Conservation (phyloP, 1,284 basidiomycete genomes). For the Cryptococcus sp. region DNA sequence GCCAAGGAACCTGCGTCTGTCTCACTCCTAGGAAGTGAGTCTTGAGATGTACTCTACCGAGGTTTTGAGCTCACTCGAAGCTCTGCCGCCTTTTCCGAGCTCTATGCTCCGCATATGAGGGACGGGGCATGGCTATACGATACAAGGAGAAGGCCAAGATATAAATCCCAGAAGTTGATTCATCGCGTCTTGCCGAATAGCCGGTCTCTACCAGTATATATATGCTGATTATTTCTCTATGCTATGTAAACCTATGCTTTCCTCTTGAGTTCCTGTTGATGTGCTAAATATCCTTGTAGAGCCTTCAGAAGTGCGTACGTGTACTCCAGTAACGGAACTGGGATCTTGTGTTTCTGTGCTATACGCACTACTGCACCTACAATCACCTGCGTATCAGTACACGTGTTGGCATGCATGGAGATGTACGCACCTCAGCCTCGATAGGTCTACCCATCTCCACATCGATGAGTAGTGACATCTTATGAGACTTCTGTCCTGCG, state of each 20-base stretch:
- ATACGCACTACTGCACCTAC: slow-evolving; percentile 37
- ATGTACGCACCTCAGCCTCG: slow-evolving; percentile 37
- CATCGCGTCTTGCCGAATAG: background rate
- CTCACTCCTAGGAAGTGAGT: slow-evolving; percentile 18
- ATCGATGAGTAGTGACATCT: slow-evolving; percentile 42
- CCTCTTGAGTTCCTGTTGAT: background rate
- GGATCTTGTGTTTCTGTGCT: slow-evolving; percentile 23
- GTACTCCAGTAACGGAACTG: slow-evolving; percentile 29
- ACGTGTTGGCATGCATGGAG: background rate
- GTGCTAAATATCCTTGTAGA: slow-evolving; percentile 23
- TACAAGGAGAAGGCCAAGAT: background rate
- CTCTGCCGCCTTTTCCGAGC: slow-evolving; percentile 6
- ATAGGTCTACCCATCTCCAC: slow-evolving; percentile 43
- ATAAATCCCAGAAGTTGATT: background rate
- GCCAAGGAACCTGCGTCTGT: slow-evolving; percentile 31
- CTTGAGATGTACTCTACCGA: background rate
- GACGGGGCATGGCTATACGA: background rate
- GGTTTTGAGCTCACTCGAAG: background rate
- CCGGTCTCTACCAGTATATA: background rate
- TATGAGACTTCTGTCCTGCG: slow-evolving; percentile 23
- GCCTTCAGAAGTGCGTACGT: slow-evolving; percentile 39
- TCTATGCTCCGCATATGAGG: slow-evolving; percentile 9
- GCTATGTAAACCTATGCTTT: background rate
- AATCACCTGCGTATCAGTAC: slow-evolving; percentile 20
- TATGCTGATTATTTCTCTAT: background rate